phyloP scores from a whole-genome alignment of 1,284 basidiomycete genomes.

The Ustilago lituana region DNA sequence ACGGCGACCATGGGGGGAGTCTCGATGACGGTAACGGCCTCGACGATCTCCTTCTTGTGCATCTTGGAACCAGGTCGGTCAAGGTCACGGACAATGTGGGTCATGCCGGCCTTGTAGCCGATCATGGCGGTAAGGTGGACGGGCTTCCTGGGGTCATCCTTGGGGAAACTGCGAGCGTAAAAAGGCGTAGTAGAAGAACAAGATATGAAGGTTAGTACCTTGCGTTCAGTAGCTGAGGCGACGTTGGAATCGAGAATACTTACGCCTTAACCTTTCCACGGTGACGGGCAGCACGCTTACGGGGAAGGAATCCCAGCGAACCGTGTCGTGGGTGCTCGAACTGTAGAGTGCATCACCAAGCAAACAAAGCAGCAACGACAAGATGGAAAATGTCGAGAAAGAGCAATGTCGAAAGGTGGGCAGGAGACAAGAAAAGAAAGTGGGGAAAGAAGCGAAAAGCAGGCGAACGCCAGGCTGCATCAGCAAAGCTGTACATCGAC shows the following conservation, averaged over 20 bases:
- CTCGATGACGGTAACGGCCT: slow-evolving; percentile 95
- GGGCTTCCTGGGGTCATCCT: slow-evolving; percentile 99
- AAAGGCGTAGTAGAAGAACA: no score
- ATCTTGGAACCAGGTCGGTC: slow-evolving; percentile 89
- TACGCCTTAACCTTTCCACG: slow-evolving; percentile 66
- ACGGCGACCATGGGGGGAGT: slow-evolving; percentile 97
- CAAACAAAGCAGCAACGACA: slow-evolving; percentile 8
- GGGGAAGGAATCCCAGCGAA: slow-evolving; percentile 67
- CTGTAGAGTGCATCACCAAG: slow-evolving; percentile 37
- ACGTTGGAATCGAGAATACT: slow-evolving; percentile 9
- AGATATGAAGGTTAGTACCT: background rate
- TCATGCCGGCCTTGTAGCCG: slow-evolving; percentile 99
- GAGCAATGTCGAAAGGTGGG: slow-evolving; percentile 11
- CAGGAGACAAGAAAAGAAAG: slow-evolving; percentile 5
- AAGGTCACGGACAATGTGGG: slow-evolving; percentile 98
- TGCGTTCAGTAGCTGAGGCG: background rate
- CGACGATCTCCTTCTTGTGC: slow-evolving; percentile 84
- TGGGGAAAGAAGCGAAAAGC: slow-evolving; percentile 46
- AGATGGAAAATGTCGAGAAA: slow-evolving; percentile 3
- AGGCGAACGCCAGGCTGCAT: slow-evolving; percentile 54
- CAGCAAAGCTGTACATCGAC: slow-evolving; percentile 59
- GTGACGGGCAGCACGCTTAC: slow-evolving; percentile 67
- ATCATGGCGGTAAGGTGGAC: slow-evolving; percentile 98
- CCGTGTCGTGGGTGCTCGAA: slow-evolving; percentile 68
- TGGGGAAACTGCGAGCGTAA: slow-evolving; percentile 49